Evolutionary conservation across 2,329 filamentous ascomycete species (phyloP).

Genomic region (Penicillium hesseltinei): DNA sequence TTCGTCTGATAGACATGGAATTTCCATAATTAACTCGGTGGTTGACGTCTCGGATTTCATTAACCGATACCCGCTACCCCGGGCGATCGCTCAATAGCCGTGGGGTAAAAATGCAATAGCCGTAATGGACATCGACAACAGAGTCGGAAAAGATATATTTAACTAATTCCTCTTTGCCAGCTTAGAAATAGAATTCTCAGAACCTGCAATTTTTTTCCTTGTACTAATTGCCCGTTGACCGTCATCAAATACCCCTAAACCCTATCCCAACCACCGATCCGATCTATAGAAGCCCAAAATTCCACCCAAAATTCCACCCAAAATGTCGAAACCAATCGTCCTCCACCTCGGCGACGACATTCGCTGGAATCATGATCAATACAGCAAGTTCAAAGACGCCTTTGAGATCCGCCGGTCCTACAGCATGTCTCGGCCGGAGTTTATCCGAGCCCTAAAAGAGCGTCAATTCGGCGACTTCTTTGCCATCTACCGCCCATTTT

Average conservation of each 20-base stretch:
- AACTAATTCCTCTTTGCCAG: not conserved
- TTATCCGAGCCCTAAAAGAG: slow-evolving; percentile 44
- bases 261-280: not conserved
- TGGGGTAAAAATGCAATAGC: not conserved
- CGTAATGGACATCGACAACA: not conserved
- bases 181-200: not conserved
- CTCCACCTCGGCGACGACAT: slow-evolving; percentile 50
- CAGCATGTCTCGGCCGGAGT: slow-evolving; percentile 38
- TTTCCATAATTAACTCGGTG: not conserved
- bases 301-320: not conserved
- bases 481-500: slow-evolving; percentile 60
- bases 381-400: slow-evolving; percentile 39
- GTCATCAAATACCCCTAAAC: not conserved
- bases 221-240: not conserved
- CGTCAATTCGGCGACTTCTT: slow-evolving; percentile 41
- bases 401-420: slow-evolving; percentile 41
- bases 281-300: not conserved
- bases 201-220: not conserved
- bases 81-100: not conserved
- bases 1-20: not conserved
- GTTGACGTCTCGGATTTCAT: not conserved
- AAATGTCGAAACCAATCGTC: slow-evolving; percentile 37
- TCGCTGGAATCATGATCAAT: slow-evolving; percentile 48
- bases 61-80: not conserved
- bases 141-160: not conserved